Conservation (phyloP, 108 stramenopile species). For the Conticribra weissflogii region DNA sequence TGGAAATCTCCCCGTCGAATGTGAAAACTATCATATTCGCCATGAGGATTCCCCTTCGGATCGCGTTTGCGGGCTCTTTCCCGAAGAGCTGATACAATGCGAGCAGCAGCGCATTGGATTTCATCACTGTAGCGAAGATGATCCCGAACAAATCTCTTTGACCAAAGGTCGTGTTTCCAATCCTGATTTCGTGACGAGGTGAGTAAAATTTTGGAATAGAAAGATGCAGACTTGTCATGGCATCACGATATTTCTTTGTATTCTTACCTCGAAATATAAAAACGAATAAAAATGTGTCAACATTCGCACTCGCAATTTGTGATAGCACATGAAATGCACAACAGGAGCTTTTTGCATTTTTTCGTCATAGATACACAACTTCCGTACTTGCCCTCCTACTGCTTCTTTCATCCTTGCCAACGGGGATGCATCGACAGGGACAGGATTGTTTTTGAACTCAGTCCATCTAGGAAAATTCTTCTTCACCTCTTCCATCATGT, state of each 20-base stretch:
- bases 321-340: constrained; percentile 73
- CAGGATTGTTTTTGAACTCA: constrained; percentile 52
- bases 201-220: neutral
- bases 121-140: constrained; percentile 85
- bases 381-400: constrained; percentile 48
- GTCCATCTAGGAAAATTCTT: constrained; percentile 20
- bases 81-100: constrained; percentile 77
- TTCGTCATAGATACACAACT: constrained; percentile 76
- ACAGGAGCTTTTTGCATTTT: constrained; percentile 65
- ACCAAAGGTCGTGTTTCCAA: constrained; percentile 80
- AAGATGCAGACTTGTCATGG: constrained; percentile 23
- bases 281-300: constrained; percentile 89
- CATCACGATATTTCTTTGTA: neutral
- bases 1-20: constrained; percentile 83
- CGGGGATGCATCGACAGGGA: constrained; percentile 60
- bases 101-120: constrained; percentile 90
- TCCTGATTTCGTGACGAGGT: constrained; percentile 1
- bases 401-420: constrained; percentile 68
- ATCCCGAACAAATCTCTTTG: constrained; percentile 88
- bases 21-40: constrained; percentile 75
- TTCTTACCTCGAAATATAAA: constrained; percentile 69
- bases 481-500: constrained; percentile 46
- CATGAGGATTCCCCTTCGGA: constrained; percentile 31
- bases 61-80: constrained; percentile 43
- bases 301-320: constrained; percentile 56